Evolutionary conservation across 2,329 filamentous ascomycete genomes (phyloP), one percentile per base, ranked within the genome.

Genomic region (Fusarium annulatum): DNA sequence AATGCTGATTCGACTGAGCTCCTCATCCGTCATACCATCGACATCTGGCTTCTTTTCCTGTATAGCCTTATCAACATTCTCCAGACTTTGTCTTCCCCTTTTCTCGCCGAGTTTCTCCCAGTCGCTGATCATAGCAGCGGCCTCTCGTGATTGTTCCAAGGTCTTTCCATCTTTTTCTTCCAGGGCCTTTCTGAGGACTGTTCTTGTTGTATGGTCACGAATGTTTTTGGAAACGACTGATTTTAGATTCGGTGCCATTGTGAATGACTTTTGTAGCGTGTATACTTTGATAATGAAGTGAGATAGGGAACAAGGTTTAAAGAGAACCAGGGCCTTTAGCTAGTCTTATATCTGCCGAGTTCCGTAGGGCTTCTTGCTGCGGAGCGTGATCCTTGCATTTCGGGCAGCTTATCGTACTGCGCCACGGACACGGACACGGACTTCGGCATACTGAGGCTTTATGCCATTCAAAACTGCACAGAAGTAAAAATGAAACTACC

Each of bases 231-330:
- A 48, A 5, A 70, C 16, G 7, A 69, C 28, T 8, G 39, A 36
- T 52, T 41, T 64, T 16, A 71, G 39, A 19, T 30, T 30, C 18
- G 66, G 68, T 2, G 65, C 67, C 61, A 70, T 70, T 28, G 2
- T 19, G 36, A 42, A 0, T 34, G 30, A 15, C 4, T 12, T 18
- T 9, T 3, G 9, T 5, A 14, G 12, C 9, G 16, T 19, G 15
- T 21, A 5, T 11, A 8, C 5, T 11, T 34, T 12, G 2, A 6
- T 12, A 9, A 0, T 36, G 10, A 18, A 28, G 5, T 14, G 4
- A 19, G n/a, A 28, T 14, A 7, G 10, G 8, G 9, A 23, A 10
- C 48, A 7, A 28, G 4, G 7, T 34, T 34, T 3, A 7, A 12
- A 26, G 7, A 21, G 14, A 34, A 4, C 7, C 18, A 7, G 4